phyloP scores from a whole-genome alignment of 2,329 filamentous ascomycete genomes.

The Aspergillus phoenicis region DNA sequence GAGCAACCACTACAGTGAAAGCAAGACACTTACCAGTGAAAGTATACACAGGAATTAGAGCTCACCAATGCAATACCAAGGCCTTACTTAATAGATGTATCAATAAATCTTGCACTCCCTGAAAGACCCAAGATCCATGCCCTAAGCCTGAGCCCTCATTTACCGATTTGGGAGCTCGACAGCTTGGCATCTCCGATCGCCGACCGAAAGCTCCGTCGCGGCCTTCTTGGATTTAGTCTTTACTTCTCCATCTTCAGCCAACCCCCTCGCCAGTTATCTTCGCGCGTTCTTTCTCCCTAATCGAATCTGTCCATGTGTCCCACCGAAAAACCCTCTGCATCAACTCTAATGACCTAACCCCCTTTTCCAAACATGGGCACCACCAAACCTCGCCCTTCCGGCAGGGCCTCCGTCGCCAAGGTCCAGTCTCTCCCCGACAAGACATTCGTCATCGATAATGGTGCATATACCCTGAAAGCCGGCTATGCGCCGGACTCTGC shows the following conservation, averaged over 20 bases:
- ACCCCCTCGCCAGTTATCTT: neutral
- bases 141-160: conserved; percentile 29
- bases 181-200: conserved; percentile 18
- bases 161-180: conserved; percentile 20
- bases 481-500: conserved; percentile 64
- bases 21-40: no score
- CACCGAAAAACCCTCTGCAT: neutral
- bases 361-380: conserved; percentile 32
- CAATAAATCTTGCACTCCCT: neutral
- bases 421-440: conserved; percentile 57
- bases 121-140: conserved; percentile 7
- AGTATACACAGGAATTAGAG: no score
- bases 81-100: no score
- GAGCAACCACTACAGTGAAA: no score
- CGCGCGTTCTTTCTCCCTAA: neutral
- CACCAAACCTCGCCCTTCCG: conserved; percentile 38
- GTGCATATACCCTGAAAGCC: conserved; percentile 87
- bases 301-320: neutral
- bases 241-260: conserved; percentile 9
- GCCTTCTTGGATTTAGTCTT: neutral
- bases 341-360: neutral
- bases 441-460: conserved; percentile 91
- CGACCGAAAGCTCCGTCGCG: conserved; percentile 15
- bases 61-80: no score
- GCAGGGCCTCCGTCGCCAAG: conserved; percentile 57